Conservation (phyloP, 2,329 filamentous ascomycete species). For the Lecanicillium sp. region DNA sequence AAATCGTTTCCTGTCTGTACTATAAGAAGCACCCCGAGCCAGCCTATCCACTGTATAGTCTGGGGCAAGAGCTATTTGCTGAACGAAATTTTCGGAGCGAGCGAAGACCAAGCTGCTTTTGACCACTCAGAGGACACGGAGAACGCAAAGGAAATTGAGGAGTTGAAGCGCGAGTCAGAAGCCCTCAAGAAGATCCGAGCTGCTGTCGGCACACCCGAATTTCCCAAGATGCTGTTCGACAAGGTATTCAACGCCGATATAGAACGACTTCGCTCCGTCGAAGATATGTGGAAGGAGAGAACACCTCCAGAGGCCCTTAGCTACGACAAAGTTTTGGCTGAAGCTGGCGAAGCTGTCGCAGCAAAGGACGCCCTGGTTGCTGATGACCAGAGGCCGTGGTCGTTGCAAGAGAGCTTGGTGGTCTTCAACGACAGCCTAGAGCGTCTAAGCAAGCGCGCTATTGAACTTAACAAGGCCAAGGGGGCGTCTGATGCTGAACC, state of each 20-base stretch:
- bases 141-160: conserved; percentile 81
- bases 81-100: conserved; percentile 87
- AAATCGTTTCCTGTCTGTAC: conserved; percentile 96
- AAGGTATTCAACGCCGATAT: conserved; percentile 91
- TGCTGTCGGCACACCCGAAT: conserved; percentile 71
- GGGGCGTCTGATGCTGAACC: conserved; percentile 48
- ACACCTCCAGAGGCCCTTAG: conserved; percentile 67
- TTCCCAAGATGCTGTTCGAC: conserved; percentile 75
- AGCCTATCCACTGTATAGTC: conserved; percentile 97
- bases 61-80: conserved; percentile 97
- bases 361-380: conserved; percentile 49
- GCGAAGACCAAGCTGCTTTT: conserved; percentile 77
- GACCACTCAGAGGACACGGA: conserved; percentile 76
- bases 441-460: conserved; percentile 67
- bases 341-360: conserved; percentile 43
- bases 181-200: conserved; percentile 77
- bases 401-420: conserved; percentile 71
- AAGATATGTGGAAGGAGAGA: conserved; percentile 93
- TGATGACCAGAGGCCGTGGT: conserved; percentile 74
- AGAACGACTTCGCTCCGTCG: conserved; percentile 72
- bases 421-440: conserved; percentile 82
- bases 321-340: conserved; percentile 55
- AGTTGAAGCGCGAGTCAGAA: conserved; percentile 75
- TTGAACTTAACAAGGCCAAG: conserved; percentile 51
- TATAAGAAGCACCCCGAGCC: conserved; percentile 90